Evolutionary conservation across 371 early-diverging fungal species (phyloP).

Genomic region (Dichotomocladium elegans): DNA sequence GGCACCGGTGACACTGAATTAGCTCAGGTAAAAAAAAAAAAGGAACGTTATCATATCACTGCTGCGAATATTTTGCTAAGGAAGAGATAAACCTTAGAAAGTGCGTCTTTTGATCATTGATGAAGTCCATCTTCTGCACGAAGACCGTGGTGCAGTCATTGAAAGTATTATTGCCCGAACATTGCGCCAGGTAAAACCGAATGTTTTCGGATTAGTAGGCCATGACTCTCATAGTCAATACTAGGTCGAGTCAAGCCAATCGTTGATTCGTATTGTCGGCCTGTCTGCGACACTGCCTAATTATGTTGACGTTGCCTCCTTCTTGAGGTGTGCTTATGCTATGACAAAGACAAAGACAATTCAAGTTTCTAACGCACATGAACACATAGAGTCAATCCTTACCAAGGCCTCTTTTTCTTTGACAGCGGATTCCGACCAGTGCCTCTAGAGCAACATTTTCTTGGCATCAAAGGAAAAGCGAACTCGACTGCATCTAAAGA

Average conservation of each 20-base stretch:
- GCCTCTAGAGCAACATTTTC: conserved; percentile 93
- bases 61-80: neutral
- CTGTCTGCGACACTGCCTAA: conserved; percentile 99
- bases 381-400: conserved; percentile 72
- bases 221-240: neutral
- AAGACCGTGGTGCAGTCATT: conserved; percentile 97
- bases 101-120: conserved; percentile 96
- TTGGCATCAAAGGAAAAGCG: conserved; percentile 90
- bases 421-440: conserved; percentile 93
- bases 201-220: neutral
- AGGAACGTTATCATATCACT: neutral
- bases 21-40: conserved; percentile 54
- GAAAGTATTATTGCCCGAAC: conserved; percentile 98
- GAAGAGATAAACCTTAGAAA: conserved; percentile 32
- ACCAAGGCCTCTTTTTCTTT: conserved; percentile 94
- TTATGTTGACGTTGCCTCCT: conserved; percentile 94
- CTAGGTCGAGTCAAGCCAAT: conserved; percentile 85
- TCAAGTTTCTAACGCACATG: neutral
- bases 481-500: conserved; percentile 60
- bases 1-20: conserved; percentile 88
- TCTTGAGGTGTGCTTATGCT: conserved; percentile 62
- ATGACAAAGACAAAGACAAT: too few relatives aligned
- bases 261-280: conserved; percentile 96
- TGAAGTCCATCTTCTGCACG: conserved; percentile 99
- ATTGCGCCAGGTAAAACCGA: conserved; percentile 63